Base-by-base conservation (phyloP, 2,329 filamentous ascomycete species). In the Tolypocladium tundrense region DNA sequence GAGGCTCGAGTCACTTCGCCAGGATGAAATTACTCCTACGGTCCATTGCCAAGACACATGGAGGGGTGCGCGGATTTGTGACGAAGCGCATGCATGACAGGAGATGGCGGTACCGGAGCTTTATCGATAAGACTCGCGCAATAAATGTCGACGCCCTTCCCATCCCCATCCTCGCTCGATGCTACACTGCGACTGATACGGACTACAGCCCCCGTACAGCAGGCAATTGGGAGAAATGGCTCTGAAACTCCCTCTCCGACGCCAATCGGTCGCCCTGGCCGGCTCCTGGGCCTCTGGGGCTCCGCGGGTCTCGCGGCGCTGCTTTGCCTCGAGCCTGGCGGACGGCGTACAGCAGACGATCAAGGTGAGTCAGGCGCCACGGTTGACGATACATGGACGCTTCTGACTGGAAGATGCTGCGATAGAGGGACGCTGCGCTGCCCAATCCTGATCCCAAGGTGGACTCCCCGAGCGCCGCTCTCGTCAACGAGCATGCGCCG, bases 401-500 rank as follows among this genome's bases (percentile, higher is more conserved):
- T 52, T 35, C 48, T 50, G 45, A 37, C 27, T 19, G 24, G 37
- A 39, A 39, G 31, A 21, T 37, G 48, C 48, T 31, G 27, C 37
- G 50, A 21, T 39, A 66, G 69, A 65, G 66, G 56, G 70, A 73
- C 53, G 70, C 71, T 37, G 59, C 68, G 54, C 64, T 78, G 14
- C 79, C 88, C 11, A 90, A 88, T 64, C 81, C 88, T 54, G 91
- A 95, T 68, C 90, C 91, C 41, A 68, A 85, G 16, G 67, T 82
- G 53, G 87, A 91, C 72, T 94, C 91, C 1, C 77, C 84, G 65
- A 95, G 90, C 63, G 83, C 85, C 40, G 81, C 85, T 37, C 81
- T 96, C 60, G 84, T 96, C 63, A 80, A 84, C 64, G 84, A 90
- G 60, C 86, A 91, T 67, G 81, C 86, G 39, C 88, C 89, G 3